phyloP scores from a whole-genome alignment of 306 rosid species.

The Castanea mollissima region DNA sequence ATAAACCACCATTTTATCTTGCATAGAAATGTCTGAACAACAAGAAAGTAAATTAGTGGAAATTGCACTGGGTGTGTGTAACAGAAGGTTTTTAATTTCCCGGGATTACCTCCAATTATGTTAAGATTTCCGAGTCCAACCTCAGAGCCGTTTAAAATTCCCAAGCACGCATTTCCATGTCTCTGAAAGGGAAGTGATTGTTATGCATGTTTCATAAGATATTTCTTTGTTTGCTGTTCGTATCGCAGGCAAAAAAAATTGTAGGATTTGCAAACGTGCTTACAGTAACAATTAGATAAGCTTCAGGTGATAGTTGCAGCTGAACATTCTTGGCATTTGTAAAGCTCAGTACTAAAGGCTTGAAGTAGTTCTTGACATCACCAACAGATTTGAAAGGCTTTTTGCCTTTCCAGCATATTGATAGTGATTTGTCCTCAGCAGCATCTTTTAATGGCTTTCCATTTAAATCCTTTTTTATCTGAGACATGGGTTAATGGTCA shows the following conservation, averaged over 20 bases:
- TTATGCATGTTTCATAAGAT: slow-evolving; percentile 20
- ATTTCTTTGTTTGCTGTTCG: background rate
- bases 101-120: slow-evolving; percentile 61
- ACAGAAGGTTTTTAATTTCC: no score
- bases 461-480: slow-evolving; percentile 52
- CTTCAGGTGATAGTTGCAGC: slow-evolving; percentile 50
- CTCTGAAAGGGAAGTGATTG: slow-evolving; percentile 35
- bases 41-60: slow-evolving; percentile 7
- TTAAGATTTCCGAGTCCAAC: slow-evolving; percentile 48
- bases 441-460: slow-evolving; percentile 52
- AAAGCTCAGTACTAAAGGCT: slow-evolving; percentile 53
- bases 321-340: slow-evolving; percentile 31
- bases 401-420: slow-evolving; percentile 78
- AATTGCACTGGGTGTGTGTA: background rate
- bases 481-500: slow-evolving; percentile 21
- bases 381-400: slow-evolving; percentile 50
- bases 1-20: slow-evolving; percentile 62
- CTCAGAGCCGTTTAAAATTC: slow-evolving; percentile 57
- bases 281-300: slow-evolving; percentile 69
- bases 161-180: slow-evolving; percentile 67
- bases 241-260: background rate
- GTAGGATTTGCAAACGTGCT: slow-evolving; percentile 16
- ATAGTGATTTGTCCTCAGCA: slow-evolving; percentile 43
- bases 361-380: slow-evolving; percentile 48
- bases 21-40: slow-evolving; percentile 55